Evolutionary conservation across 768 basidiomycete genomes (phyloP).

Genomic region (Collybiopsis confluens): DNA sequence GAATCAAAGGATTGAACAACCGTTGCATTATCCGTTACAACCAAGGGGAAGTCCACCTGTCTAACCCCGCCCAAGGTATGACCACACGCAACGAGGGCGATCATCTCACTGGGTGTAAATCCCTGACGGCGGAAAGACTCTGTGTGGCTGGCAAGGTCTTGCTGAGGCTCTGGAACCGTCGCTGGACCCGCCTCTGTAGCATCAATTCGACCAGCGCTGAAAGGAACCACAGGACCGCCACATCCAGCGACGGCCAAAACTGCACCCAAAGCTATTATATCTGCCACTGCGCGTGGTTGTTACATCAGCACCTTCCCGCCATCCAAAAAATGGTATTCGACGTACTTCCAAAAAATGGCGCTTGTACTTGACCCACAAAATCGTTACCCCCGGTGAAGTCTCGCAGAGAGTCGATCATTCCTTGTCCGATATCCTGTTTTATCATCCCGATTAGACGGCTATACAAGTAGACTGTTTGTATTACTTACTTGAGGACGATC

Average conservation of each 20-base stretch:
- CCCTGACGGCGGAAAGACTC: background rate
- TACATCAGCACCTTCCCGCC: background rate
- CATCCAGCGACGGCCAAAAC: conserved; percentile 10
- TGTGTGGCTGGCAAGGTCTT: conserved; percentile 1
- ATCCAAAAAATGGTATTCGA: background rate
- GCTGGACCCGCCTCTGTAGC: conserved; percentile 15
- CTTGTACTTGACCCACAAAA: conserved; percentile 16
- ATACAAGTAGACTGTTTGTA: too few relatives aligned
- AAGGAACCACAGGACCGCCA: conserved; percentile 17
- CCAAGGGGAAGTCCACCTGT: background rate
- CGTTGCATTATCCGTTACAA: background rate
- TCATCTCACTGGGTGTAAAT: background rate
- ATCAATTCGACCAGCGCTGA: conserved; percentile 18
- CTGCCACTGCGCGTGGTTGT: conserved; percentile 11
- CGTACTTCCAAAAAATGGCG: conserved; percentile 11
- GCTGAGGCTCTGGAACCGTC: conserved; percentile 6
- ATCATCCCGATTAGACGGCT: too few relatives aligned
- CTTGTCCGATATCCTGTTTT: conserved; percentile 41
- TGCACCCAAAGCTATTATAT: conserved; percentile 16
- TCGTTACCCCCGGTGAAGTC: too few relatives aligned
- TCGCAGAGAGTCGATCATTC: conserved; percentile 37
- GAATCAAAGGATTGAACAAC: background rate
- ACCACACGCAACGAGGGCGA: conserved; percentile 1
- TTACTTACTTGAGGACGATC: conserved; percentile 10
- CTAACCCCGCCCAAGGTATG: conserved; percentile 4